A percentile compares a stretch with the other conserved stretches of the same genome.
Evolutionary conservation across 179 eudicot species (phyloP).

Genomic region (Actinidia chinensis): DNA sequence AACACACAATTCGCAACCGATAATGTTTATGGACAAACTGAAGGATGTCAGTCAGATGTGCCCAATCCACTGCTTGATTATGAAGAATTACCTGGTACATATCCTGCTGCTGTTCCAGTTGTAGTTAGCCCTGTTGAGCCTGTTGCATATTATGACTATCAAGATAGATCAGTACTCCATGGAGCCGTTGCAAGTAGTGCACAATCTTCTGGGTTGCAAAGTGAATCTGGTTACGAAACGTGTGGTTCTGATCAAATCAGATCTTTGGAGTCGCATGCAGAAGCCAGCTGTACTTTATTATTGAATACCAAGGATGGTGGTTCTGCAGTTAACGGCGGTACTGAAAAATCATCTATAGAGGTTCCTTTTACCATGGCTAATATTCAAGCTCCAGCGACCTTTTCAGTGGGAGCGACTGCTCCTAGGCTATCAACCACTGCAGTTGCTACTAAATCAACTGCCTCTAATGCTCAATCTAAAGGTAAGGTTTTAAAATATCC

Average conservation of each 20-base stretch:
- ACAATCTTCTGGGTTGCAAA: constrained; percentile 35
- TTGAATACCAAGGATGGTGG: constrained; percentile 26
- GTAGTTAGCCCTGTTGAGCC: constrained; percentile 48
- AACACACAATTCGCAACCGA: constrained; percentile 26
- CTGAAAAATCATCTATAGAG: constrained; percentile 25
- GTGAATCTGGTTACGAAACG: constrained; percentile 28
- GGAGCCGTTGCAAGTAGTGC: constrained; percentile 33
- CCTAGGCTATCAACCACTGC: constrained; percentile 41
- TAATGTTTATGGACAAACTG: constrained; percentile 47
- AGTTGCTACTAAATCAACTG: constrained; percentile 35
- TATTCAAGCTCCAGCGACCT: constrained; percentile 39
- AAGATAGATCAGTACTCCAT: constrained; percentile 45
- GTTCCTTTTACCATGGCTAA: constrained; percentile 28
- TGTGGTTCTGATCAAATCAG: constrained; percentile 28
- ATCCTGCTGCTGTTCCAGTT: constrained; percentile 39
- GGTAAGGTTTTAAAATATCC: constrained; percentile 38
- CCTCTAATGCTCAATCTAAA: constrained; percentile 55
- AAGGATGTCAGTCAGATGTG: constrained; percentile 44
- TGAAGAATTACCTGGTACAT: constrained; percentile 37
- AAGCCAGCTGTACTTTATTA: constrained; percentile 23
- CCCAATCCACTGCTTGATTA: constrained; percentile 50
- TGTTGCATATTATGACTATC: constrained; percentile 53
- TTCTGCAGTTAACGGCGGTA: constrained; percentile 20
- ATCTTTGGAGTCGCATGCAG: constrained; percentile 26
- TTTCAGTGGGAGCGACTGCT: constrained; percentile 35